A percentile compares a stretch with the other conserved stretches of the same genome.
Conservation (phyloP, 2,329 filamentous ascomycete species). For the Purpureocillium lavendulum region DNA sequence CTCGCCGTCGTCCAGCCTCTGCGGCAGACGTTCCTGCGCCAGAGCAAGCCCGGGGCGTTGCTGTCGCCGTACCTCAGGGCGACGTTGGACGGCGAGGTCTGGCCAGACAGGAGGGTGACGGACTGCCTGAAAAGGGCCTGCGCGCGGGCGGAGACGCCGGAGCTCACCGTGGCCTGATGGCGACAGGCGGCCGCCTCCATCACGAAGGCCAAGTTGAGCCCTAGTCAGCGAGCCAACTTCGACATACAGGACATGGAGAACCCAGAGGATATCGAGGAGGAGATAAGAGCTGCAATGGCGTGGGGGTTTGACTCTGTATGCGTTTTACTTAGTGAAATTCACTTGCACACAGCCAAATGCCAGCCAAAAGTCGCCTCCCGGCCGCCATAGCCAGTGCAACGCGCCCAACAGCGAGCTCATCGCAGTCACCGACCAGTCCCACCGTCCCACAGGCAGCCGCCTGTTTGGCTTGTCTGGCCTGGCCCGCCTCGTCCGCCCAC, state of each 20-base stretch:
- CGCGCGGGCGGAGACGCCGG: background rate
- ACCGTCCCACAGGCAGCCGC: no score
- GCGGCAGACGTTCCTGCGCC: background rate
- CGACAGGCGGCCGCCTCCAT: background rate
- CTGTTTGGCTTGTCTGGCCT: no score
- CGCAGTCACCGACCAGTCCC: no score
- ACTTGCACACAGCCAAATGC: no score
- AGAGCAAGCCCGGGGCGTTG: background rate
- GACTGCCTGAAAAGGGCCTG: background rate
- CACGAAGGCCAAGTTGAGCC: background rate
- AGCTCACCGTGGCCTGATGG: background rate
- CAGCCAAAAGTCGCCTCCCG: no score
- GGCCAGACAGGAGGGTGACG: background rate
- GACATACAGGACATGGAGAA: background rate
- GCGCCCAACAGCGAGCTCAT: no score
- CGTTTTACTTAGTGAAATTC: no score
- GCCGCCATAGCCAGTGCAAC: no score
- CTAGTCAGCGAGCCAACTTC: background rate
- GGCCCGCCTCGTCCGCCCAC: no score
- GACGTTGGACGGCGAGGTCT: background rate
- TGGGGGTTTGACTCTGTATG: background rate
- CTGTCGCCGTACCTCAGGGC: background rate
- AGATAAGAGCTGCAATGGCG: background rate
- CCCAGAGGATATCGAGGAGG: background rate
- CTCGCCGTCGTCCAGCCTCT: background rate